Conservation (phyloP, 1,139 yeast species). For the Blastobotrys persicus region DNA sequence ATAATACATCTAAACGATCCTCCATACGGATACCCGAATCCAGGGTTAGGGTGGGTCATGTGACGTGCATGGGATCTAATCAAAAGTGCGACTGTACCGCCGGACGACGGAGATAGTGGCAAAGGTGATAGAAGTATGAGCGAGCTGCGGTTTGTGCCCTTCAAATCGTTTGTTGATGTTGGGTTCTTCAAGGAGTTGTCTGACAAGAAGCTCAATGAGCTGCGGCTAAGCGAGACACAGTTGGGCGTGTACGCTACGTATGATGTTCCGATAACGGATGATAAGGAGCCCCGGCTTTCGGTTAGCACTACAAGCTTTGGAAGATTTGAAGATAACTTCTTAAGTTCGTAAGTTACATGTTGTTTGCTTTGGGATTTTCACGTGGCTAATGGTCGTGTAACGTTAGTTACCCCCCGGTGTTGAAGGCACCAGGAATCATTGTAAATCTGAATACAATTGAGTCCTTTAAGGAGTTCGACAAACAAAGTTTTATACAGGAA, state of each 20-base stretch:
- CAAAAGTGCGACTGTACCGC: background rate
- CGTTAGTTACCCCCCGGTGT: constrained; percentile 6
- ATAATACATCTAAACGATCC: too few species aligned
- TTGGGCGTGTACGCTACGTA: constrained; percentile 45
- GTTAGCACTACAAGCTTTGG: constrained; percentile 30
- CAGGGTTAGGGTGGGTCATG: background rate
- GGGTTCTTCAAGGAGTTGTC: constrained; percentile 78
- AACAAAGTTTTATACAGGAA: constrained; percentile 50
- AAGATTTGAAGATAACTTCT: background rate
- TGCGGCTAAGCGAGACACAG: constrained; percentile 56
- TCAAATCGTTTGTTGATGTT: constrained; percentile 76
- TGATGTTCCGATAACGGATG: constrained; percentile 44
- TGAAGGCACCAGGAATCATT: constrained; percentile 41
- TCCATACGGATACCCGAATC: background rate
- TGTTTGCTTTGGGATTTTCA: background rate
- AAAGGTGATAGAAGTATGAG: background rate
- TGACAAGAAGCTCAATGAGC: constrained; percentile 61
- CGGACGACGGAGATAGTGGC: background rate
- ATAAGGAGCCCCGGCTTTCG: constrained; percentile 24
- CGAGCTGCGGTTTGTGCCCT: constrained; percentile 45
- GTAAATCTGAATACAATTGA: constrained; percentile 79
- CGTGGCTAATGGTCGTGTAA: background rate
- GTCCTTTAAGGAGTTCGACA: constrained; percentile 69
- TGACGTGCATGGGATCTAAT: background rate
- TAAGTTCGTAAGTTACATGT: constrained; percentile 9